Evolutionary conservation across 768 basidiomycete species (phyloP), one percentile per base, ranked within the genome.

Genomic region (Russula foetens): DNA sequence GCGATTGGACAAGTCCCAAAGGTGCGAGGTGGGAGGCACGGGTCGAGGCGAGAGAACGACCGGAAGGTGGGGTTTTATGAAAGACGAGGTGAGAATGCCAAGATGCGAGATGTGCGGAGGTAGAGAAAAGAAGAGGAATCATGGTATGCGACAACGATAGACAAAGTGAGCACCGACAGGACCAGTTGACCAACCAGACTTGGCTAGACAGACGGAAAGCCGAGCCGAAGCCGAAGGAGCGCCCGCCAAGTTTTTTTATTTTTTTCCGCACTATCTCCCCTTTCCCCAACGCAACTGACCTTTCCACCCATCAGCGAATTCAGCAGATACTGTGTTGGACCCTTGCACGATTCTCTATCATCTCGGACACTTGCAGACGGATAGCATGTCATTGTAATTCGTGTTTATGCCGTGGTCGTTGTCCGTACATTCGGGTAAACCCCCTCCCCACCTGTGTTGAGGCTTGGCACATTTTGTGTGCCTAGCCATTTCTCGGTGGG

Each of bases 351-450:
- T 29, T 29, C 35, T 29, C 26, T 39, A 6, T 57, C 33, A 29
- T 46, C 11, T 55, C 50, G 63, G 64, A 64, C 53, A 55, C 57
- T 47, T 56, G 55, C 64, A 66, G 63, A 63, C 60, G 63, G 60
- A 53, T 61, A 41, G 43, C 62, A 54, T 55, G 54, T 23, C 47
- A 48, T 51, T 26, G 43, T 9, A 58, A 19, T 47, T 63, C 55
- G 53, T 63, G 56, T 50, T 62, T 41, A 17, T 39, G 3, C 52
- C 62, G 52, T 65, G 57, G 62, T 63, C 63, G 48, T 55, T 59
- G 56, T 65, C 64, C 64, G 53, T 31, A 65, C 7, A 63, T 53
- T 28, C 29, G 35, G n/a, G 14, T 24, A 21, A 35, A 19, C 7
- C 8, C 21, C 46, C 29, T 49, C 64, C 62, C 58, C 55, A 41